Base-by-base conservation (phyloP, 2,329 filamentous ascomycete genomes). In the Aureobasidium sp. region DNA sequence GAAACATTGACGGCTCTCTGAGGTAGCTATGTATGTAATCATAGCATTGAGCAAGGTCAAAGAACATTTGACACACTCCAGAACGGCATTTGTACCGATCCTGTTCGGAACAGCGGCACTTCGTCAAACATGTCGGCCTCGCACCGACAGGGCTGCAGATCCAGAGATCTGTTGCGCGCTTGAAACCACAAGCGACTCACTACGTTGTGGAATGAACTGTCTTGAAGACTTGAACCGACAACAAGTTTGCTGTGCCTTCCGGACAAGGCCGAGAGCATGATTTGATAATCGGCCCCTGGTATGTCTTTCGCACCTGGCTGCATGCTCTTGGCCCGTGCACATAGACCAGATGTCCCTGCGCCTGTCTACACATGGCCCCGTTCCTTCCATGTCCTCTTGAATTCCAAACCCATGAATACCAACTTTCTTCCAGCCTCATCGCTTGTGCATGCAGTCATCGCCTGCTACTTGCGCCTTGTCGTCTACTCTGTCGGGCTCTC, bases 361-460 rank as follows among this genome's bases (percentile, higher is more conserved):
- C 40, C 53, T 24, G 24, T 57, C 15, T 44, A 29, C n/a, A 44
- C 37, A 44, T 44, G 53, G 37, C 17, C 27, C n/a, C 17, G 24
- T 54, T 42, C 31, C 19, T 37, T 54, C 37, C 45, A 29, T 45
- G 54, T 19, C 54, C n/a, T 59, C 17, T 29, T 48, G 11, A n/a
- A 19, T 14, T 59, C 31, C 12, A n/a, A 19, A 39, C 8, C 15
- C 31, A 37, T 27, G 27, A 57, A 57, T 44, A 45, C 27, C 53
- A 35, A 35, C 17, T 57, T 42, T 57, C 39, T 24, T 24, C 17
- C 53, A 37, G 54, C 54, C 54, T 48, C 40, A 48, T 48, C 29
- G 39, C 29, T 39, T 42, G 31, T 60, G 31, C 35, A 60, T 60
- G 57, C 57, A 42, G 57, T 60, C 57, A 60, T 60, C 57, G 42